Evolutionary conservation across 1,284 basidiomycete species (phyloP), one percentile per base, ranked within the genome.

Genomic region (Mycena citricolor): DNA sequence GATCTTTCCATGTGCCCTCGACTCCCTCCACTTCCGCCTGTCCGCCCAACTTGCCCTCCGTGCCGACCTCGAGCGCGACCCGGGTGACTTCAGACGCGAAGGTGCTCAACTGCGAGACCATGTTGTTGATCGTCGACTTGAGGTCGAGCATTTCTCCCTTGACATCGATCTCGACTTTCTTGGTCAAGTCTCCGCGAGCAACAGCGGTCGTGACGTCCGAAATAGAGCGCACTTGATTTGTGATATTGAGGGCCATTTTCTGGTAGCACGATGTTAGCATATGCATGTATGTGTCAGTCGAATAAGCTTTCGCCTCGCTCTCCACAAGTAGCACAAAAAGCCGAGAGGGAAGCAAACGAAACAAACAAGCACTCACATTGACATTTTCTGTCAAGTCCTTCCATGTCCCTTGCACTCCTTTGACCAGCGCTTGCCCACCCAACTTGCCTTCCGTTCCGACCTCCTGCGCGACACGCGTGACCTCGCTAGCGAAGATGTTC

Each of bases 141-240:
- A 98, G 71, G 55, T 97, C 94, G 7, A 97, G 74, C 77, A 99
- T 97, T 71, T 98, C 95, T 49, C 95, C 94, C 20, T 87, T 80
- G 37, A 95, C 94, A 60, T 97, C 94, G 52, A 97, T 93, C 52
- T 92, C 86, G 65, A 98, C 93, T 32, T 86, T 85, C 66, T 93
- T 89, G 54, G 76, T 81, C 39, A 98, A 71, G 60, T 98, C 92
- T 42, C 97, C 97, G 49, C 86, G 76, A 1, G 97, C 95, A 54
- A 99, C 95, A 31, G 92, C 91, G 63, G 95, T 98, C 22, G 97
- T 99, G 35, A 99, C 95, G 59, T 91, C 84, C 1, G 95, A 95
- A 51, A 99, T 98, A 45, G 92, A 94, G 56, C 94, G 86, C 54
- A 98, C 95, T 79, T 99, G 95, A 58, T 94, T 88, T 1, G 95